Conservation (phyloP, 148 eudicot species). For the Chenopodium album region DNA sequence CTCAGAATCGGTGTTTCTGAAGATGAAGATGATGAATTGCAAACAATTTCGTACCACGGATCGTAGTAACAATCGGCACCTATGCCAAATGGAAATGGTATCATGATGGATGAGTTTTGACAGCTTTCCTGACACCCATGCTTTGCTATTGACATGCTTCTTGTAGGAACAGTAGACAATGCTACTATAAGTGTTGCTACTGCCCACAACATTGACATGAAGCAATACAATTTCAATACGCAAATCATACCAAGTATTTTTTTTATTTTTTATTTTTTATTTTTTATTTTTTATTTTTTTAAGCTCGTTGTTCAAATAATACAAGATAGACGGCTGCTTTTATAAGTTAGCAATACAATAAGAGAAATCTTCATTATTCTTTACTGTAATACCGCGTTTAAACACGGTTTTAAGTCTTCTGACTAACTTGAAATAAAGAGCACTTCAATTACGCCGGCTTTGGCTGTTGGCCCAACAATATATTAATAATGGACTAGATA, state of each 20-base stretch:
- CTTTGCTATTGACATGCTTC: slow-evolving; percentile 5
- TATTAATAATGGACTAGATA: too few species aligned
- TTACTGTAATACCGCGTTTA: too few species aligned
- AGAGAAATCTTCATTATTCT: background rate
- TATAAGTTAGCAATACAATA: background rate
- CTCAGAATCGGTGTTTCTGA: slow-evolving; percentile 11
- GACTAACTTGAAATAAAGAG: too few species aligned
- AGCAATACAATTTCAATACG: background rate
- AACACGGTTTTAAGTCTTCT: too few species aligned
- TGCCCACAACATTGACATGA: background rate
- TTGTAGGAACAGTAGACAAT: background rate
- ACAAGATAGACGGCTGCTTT: background rate
- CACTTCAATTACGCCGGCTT: too few species aligned
- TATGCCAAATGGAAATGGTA: slow-evolving; percentile 29
- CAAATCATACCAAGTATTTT: too few species aligned
- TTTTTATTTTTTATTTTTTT: too few species aligned
- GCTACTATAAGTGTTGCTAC: background rate
- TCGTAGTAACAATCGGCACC: slow-evolving; percentile 20
- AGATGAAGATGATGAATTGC: slow-evolving; percentile 15
- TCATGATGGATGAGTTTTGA: slow-evolving; percentile 9
- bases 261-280: background rate
- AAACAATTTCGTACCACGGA: slow-evolving; percentile 28
- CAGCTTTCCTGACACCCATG: slow-evolving; percentile 27
- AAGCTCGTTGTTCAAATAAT: too few species aligned
- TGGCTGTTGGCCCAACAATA: too few species aligned